phyloP scores from a whole-genome alignment of 202 grass and related monocot species.

The Brachypodium distachyon region DNA sequence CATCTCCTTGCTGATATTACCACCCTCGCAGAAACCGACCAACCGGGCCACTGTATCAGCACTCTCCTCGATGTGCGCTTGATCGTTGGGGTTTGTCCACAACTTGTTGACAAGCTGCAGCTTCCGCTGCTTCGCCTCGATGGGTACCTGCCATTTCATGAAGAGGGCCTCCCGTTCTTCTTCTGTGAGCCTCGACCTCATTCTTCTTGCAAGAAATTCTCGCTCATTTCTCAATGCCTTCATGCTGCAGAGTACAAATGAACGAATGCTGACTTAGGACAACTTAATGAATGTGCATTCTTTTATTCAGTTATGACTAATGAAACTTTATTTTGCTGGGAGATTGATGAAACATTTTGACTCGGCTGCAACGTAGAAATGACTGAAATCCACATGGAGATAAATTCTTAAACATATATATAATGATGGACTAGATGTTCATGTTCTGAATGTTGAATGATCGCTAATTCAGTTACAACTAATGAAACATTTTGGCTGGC shows the following conservation, averaged over 20 bases:
- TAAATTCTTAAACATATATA: no score
- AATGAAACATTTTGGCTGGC: no score
- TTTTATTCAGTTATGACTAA: background rate
- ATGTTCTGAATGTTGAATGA: no score
- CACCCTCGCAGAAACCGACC: constrained; percentile 88
- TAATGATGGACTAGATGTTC: no score
- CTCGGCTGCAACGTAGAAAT: no score
- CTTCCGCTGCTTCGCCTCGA: constrained; percentile 86
- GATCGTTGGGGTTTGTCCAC: constrained; percentile 65
- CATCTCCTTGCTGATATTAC: constrained; percentile 93
- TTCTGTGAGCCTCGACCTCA: constrained; percentile 62
- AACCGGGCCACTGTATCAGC: constrained; percentile 72
- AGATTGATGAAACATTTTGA: no score
- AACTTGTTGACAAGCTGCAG: constrained; percentile 81
- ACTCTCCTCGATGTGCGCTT: constrained; percentile 52
- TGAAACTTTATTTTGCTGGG: no score
- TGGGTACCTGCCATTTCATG: constrained; percentile 74
- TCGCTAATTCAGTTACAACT: no score
- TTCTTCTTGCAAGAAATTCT: constrained; percentile 73
- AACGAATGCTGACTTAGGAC: background rate
- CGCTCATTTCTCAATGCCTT: constrained; percentile 71
- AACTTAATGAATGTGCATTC: background rate
- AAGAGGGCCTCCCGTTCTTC: constrained; percentile 74
- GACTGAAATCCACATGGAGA: no score
- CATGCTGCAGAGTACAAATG: constrained; percentile 36